Base-by-base conservation (phyloP, 2,329 filamentous ascomycete species). In the Penicillium hordei region DNA sequence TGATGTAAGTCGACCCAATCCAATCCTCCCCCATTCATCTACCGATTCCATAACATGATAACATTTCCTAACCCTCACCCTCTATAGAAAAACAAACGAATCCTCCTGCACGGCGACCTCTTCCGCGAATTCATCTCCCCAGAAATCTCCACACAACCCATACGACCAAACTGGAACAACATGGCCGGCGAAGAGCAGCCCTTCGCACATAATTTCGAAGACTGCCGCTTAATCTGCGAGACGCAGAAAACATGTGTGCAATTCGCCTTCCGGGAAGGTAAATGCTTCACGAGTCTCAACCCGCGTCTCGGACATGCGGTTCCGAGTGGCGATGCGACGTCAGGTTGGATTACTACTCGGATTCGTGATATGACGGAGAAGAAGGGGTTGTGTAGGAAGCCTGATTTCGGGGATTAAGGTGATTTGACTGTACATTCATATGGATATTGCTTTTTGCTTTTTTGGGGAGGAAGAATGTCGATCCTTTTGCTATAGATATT, bases 1-100 rank as follows among this genome's bases (percentile, higher is more conserved):
- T 72, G 84, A 86, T 70, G 87, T 89, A 80, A 70, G 81, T 73
- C 21, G 12, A 21, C 0, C 21, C 4, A 21, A 46, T 48, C 33
- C 33, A 34, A 13, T 8, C 9, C 45, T 34, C 10, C 9, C 15
- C 17, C n/a, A 38, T 2, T 5, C 21, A 31, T 34, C n/a, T 4
- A 7, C 36, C 13, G 4, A 7, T 5, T 23, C n/a, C 27, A 8
- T 31, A 33, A 33, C 5, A 33, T 21, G 2, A 21, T 13, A 21
- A 23, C 27, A 12, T 25, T 23, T 17, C 17, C 51, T 48, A n/a
- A 45, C 25, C 13, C 7, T n/a, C 1, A 23, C 15, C 12, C 8
- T 10, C 17, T 12, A 51, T 19, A 59, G 66, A 68, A 68, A 59
- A 67, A 65, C 43, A 63, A 64, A 59, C 57, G 48, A 25, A 54